Conservation (phyloP, 345 rosid genomes). For the Microthlaspi erraticum region DNA sequence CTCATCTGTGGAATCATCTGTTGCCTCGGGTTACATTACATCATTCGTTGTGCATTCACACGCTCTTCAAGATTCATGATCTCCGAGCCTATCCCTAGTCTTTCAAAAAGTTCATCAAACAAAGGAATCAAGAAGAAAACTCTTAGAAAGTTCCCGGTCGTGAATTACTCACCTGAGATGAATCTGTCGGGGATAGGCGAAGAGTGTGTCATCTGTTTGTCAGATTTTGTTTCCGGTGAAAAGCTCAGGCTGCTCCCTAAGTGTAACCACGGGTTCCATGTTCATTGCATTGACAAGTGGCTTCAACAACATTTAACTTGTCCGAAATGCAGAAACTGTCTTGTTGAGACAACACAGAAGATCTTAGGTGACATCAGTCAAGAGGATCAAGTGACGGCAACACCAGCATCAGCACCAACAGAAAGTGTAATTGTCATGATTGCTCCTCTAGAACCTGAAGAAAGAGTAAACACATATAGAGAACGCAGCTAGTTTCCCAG, state of each 20-base stretch:
- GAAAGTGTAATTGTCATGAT: constrained; percentile 36
- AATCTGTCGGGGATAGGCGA: constrained; percentile 52
- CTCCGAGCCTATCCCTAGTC: constrained; percentile 39
- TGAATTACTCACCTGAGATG: constrained; percentile 51
- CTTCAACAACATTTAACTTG: constrained; percentile 69
- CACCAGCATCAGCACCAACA: background rate
- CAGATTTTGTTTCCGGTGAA: constrained; percentile 55
- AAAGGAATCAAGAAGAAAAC: constrained; percentile 54
- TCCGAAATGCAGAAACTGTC: constrained; percentile 64
- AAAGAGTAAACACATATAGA: constrained; percentile 34
- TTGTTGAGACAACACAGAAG: constrained; percentile 47
- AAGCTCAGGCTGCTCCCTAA: constrained; percentile 60
- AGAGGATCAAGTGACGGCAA: constrained; percentile 13
- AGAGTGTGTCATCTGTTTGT: constrained; percentile 63
- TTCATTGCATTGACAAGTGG: constrained; percentile 69
- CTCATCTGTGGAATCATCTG: constrained; percentile 60
- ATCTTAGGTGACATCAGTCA: constrained; percentile 31
- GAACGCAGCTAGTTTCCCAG: constrained; percentile 16
- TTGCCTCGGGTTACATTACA: constrained; percentile 56
- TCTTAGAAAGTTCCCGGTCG: constrained; percentile 53
- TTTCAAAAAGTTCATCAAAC: constrained; percentile 30
- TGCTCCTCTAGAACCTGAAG: constrained; percentile 49
- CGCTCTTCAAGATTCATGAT: constrained; percentile 51
- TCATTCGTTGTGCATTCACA: constrained; percentile 54
- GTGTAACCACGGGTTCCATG: constrained; percentile 76